phyloP scores from a whole-genome alignment of 768 basidiomycete genomes.

The Exsudoporus frostii region DNA sequence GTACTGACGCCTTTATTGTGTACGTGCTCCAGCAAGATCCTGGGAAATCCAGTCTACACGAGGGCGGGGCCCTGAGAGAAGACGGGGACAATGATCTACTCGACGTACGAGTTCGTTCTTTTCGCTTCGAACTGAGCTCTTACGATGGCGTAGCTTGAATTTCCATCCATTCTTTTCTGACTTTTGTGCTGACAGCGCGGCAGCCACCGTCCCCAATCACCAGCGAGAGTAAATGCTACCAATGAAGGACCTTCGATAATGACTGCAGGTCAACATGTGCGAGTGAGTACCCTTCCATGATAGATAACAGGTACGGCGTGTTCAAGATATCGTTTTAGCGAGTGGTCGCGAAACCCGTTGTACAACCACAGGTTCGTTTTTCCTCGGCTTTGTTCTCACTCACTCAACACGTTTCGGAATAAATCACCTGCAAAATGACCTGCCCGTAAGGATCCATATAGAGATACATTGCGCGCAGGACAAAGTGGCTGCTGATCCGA shows the following conservation, averaged over 20 bases:
- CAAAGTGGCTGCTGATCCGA: not conserved
- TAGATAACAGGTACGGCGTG: not conserved
- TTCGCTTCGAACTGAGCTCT: too few species aligned
- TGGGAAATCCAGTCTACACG: not conserved
- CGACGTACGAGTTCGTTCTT: not conserved
- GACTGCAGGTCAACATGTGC: not conserved
- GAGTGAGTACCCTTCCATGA: not conserved
- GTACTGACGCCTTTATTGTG: not conserved
- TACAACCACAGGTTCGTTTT: not conserved
- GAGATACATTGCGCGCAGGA: rapidly evolving
- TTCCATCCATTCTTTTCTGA: too few species aligned
- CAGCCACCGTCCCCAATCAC: not conserved
- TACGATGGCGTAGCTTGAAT: not conserved
- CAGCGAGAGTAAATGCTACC: not conserved
- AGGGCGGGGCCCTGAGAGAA: not conserved
- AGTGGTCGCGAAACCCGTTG: not conserved
- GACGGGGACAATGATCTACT: not conserved
- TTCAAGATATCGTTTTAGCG: not conserved
- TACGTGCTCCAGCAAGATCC: not conserved
- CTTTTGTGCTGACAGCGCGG: too few species aligned
- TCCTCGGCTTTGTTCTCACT: not conserved
- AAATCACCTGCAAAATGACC: not conserved
- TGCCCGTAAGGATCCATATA: not conserved
- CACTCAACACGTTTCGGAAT: not conserved
- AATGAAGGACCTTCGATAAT: not conserved